A percentile compares a stretch with the other conserved stretches of the same genome.
These are phyloP conservation scores for Chalara sp. DNA, from an alignment of 2,329 filamentous ascomycete genomes.

Conservation along the genomic window DNA sequence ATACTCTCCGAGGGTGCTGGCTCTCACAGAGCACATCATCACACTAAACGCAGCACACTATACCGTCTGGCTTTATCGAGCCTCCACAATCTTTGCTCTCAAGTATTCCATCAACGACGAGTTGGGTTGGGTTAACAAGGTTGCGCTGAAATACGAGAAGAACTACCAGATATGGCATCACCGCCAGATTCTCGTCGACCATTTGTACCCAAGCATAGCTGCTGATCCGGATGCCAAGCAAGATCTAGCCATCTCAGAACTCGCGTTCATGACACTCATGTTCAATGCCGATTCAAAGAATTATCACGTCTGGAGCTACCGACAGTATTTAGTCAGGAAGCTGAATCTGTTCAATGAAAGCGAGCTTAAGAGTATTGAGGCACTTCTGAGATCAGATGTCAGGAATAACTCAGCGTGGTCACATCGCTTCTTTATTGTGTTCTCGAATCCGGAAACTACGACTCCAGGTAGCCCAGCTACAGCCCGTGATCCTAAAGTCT, in stretches of 20 bases:
- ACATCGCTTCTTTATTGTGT: slow-evolving; percentile 90
- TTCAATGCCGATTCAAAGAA: slow-evolving; percentile 87
- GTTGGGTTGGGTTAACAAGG: slow-evolving; percentile 77
- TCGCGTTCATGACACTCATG: slow-evolving; percentile 71
- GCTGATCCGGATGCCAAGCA: slow-evolving; percentile 47
- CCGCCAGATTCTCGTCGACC: slow-evolving; percentile 57
- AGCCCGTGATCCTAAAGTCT: slow-evolving; percentile 48
- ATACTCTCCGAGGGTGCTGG: slow-evolving; percentile 68
- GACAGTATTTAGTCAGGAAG: slow-evolving; percentile 62
- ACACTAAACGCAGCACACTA: slow-evolving; percentile 94
- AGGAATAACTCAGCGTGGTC: slow-evolving; percentile 98
- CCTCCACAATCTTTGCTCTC: slow-evolving; percentile 66
- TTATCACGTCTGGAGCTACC: slow-evolving; percentile 97
- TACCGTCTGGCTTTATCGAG: slow-evolving; percentile 96
- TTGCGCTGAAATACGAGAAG: slow-evolving; percentile 80
- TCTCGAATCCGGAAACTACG: slow-evolving; percentile 50
- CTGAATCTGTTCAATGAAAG: slow-evolving; percentile 58
- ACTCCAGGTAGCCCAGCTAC: slow-evolving; percentile 43
- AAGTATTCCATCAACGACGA: slow-evolving; percentile 39
- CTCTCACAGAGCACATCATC: slow-evolving; percentile 85
- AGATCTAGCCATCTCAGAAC: slow-evolving; percentile 58
- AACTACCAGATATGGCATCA: slow-evolving; percentile 98
- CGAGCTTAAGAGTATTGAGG: slow-evolving; percentile 66
- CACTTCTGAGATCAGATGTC: slow-evolving; percentile 71
- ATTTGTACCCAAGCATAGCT: slow-evolving; percentile 52